These are phyloP conservation scores for Sporothrix mexicana DNA, from an alignment of 2,329 filamentous ascomycete species.

Conservation along the genomic window DNA sequence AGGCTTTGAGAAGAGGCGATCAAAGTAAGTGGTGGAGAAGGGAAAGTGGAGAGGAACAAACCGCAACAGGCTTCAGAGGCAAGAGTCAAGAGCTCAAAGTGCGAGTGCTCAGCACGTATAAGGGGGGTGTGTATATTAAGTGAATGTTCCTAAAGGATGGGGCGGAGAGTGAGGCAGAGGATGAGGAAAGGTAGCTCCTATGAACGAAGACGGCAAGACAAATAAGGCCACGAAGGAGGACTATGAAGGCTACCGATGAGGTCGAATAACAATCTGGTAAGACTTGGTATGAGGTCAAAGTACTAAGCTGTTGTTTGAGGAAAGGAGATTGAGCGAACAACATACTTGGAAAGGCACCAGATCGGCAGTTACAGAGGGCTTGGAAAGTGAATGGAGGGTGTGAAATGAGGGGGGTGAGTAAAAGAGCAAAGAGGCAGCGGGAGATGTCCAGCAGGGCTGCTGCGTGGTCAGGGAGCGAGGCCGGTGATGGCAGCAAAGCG, in stretches of 20 bases:
- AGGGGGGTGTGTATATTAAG: conserved; percentile 35
- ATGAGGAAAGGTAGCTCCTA: background rate
- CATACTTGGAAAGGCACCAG: background rate
- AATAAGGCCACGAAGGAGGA: background rate
- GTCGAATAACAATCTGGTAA: background rate
- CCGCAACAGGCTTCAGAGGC: background rate
- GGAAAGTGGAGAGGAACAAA: background rate
- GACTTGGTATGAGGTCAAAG: background rate
- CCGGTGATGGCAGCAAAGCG: too few species aligned
- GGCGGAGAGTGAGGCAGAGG: background rate
- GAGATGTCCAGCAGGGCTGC: background rate
- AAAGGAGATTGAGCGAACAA: background rate
- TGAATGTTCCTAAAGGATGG: background rate
- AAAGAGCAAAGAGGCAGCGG: background rate
- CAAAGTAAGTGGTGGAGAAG: background rate
- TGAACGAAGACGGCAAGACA: background rate
- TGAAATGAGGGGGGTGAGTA: background rate
- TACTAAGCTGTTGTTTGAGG: background rate
- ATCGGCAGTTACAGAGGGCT: background rate
- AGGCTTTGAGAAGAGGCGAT: conserved; percentile 39
- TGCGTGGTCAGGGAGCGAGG: background rate
- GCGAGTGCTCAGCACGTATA: conserved; percentile 1
- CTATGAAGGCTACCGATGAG: background rate
- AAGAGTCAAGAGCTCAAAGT: conserved; percentile 9
- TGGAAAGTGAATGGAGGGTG: background rate